Percentiles rank a stretch among this genome's conserved stretches.
These are phyloP conservation scores for Xylaria arbuscula DNA, from an alignment of 2,329 filamentous ascomycete species.

Conservation along the genomic window DNA sequence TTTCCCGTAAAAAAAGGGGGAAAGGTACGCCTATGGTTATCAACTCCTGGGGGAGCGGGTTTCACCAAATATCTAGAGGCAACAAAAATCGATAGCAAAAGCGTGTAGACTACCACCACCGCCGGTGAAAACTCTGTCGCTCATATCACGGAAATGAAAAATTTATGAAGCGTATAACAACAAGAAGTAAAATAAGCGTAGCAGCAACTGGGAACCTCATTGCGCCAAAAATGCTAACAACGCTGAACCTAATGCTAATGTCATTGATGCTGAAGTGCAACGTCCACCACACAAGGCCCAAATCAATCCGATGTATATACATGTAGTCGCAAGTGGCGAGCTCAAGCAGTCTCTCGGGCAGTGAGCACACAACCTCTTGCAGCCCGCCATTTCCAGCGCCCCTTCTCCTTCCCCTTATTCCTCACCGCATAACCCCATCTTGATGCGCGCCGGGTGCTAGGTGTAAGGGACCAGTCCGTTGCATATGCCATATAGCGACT, in stretches of 20 bases:
- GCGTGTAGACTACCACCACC: neutral
- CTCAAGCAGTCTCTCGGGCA: slow-evolving; percentile 35
- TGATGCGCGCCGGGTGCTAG: slow-evolving; percentile 35
- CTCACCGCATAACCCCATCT: neutral
- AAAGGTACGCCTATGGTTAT: neutral
- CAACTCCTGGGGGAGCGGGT: neutral
- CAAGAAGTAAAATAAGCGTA: neutral
- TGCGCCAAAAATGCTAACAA: slow-evolving; percentile 22
- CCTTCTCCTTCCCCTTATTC: neutral
- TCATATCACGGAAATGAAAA: neutral
- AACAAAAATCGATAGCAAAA: neutral
- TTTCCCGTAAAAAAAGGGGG: too few relatives aligned
- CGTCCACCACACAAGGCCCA: neutral
- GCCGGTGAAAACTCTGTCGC: neutral
- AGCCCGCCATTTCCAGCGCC: neutral
- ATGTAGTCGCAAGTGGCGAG: slow-evolving; percentile 35
- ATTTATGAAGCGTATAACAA: slow-evolving; percentile 3
- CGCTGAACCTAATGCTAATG: slow-evolving; percentile 13
- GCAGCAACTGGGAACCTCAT: neutral
- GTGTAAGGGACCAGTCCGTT: slow-evolving; percentile 45
- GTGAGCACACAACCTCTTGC: slow-evolving; percentile 41
- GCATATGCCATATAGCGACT: slow-evolving; percentile 28
- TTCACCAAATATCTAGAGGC: neutral
- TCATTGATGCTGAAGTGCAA: slow-evolving; percentile 21
- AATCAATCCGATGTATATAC: slow-evolving; percentile 17